phyloP scores from a whole-genome alignment of 495 filamentous ascomycete species.

The Aspergillus olivimuriae region DNA sequence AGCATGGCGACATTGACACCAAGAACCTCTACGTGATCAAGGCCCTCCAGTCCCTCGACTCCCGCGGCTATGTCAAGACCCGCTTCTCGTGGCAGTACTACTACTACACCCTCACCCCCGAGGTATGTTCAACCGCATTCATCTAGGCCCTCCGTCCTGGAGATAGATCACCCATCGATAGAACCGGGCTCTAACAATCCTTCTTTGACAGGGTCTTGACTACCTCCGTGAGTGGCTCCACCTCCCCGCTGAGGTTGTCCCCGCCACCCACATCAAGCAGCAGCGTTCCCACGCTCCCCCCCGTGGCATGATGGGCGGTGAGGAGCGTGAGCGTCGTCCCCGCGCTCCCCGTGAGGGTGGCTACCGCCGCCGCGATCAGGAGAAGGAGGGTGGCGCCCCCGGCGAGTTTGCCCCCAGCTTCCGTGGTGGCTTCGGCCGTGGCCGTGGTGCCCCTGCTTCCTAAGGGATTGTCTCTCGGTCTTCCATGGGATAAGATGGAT shows the following conservation, averaged over 20 bases:
- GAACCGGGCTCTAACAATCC: too few species aligned
- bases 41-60: conserved; percentile 94
- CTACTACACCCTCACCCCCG: conserved; percentile 99
- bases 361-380: conserved; percentile 82
- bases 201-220: conserved; percentile 82
- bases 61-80: conserved; percentile 97
- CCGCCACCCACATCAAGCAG: conserved; percentile 99
- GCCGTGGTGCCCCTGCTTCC: conserved; percentile 70
- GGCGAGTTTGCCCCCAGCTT: conserved; percentile 94
- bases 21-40: conserved; percentile 99
- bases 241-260: conserved; percentile 98
- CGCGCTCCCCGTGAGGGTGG: conserved; percentile 86
- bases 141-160: neutral
- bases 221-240: conserved; percentile 99
- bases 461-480: conserved; percentile 38
- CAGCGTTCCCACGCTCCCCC: conserved; percentile 97
- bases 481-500: conserved; percentile 25
- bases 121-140: conserved; percentile 34
- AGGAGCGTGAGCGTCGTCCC: conserved; percentile 75
- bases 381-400: conserved; percentile 93
- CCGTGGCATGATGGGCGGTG: conserved; percentile 95
- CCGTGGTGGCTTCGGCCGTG: conserved; percentile 92
- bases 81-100: conserved; percentile 99
- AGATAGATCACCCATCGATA: neutral
- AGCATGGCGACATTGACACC: conserved; percentile 93